Conservation (phyloP, 495 filamentous ascomycete species). For the Penicillium robsamsonii region DNA sequence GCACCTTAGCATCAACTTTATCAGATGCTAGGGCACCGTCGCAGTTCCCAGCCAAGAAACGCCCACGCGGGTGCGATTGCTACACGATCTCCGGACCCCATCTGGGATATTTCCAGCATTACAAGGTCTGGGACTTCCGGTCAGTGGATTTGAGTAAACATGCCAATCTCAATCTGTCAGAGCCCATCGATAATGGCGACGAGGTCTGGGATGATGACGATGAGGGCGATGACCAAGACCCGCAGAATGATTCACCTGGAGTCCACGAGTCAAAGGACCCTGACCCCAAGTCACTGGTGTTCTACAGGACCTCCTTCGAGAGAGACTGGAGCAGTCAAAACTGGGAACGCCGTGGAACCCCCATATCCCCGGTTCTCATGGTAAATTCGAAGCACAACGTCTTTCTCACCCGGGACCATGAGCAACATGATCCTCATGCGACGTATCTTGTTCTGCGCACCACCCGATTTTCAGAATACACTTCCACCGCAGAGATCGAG, state of each 20-base stretch:
- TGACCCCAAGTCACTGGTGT: conserved; percentile 21
- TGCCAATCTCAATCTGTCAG: conserved; percentile 11
- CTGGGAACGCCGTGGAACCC: conserved; percentile 54
- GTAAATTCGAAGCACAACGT: conserved; percentile 64
- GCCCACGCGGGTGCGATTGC: conserved; percentile 34
- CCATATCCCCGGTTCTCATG: conserved; percentile 48
- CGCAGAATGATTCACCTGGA: conserved; percentile 24
- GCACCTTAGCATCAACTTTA: neutral
- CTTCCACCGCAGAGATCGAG: conserved; percentile 65
- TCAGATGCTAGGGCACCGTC: neutral
- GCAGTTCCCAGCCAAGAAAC: conserved; percentile 10
- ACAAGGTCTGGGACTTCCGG: conserved; percentile 70
- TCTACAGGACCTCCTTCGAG: conserved; percentile 38
- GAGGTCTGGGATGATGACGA: conserved; percentile 30
- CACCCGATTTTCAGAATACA: conserved; percentile 51
- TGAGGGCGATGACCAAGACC: conserved; percentile 25
- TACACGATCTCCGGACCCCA: conserved; percentile 39
- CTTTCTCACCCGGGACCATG: conserved; percentile 51
- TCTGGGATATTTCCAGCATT: conserved; percentile 57
- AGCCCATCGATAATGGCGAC: conserved; percentile 39
- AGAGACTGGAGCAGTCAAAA: conserved; percentile 57
- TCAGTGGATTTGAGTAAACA: conserved; percentile 25
- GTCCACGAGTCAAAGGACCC: conserved; percentile 1
- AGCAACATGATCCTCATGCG: conserved; percentile 19
- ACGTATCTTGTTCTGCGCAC: conserved; percentile 65